Base-by-base conservation (phyloP, 2,329 filamentous ascomycete species). In the Alternaria angustiovoidea region DNA sequence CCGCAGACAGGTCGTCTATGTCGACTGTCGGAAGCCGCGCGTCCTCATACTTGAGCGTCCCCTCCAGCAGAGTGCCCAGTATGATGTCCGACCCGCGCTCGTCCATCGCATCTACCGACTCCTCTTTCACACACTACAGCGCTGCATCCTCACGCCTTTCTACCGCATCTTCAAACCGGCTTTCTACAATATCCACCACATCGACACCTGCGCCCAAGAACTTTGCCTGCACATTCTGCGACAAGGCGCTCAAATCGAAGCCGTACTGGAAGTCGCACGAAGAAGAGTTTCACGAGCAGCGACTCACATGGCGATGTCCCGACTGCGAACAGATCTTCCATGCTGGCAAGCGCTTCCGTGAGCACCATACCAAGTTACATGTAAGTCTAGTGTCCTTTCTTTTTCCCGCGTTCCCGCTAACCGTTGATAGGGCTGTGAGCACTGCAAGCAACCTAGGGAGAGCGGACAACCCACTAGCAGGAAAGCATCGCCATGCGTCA, bases 261-360 rank as follows among this genome's bases (percentile, higher is more conserved):
- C 88, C 88, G 64, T 87, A 90, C 74, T 91, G 88, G 88, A 89
- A 89, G 75, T 84, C 87, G 32, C 88, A 91, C 75, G 87, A 90
- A 73, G 88, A 89, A 68, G 87, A 89, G 75, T 89, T 89, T 70
- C 88, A 90, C 76, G 88, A 90, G 80, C 86, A 88, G 55, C 87
- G 87, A 80, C 86, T 88, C 64, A 89, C 88, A 71, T 90, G 89
- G 74, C 87, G 87, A 12, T 90, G 88, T 69, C 87, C 88, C 6
- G 87, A 88, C 65, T 90, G 88, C 78, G 89, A 89, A 75, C 86
- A 88, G 68, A 87, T 87, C 70, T 89, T 90, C 76, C 89, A 87
- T 82, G 87, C 87, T 9, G 86, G 87, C 66, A 89, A 89, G 73
- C 88, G 87, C 5, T 89, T 90, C 76, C 88, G 89, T 66, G 87